Conservation (phyloP, 2,329 filamentous ascomycete genomes). For the Zasmidium cellare region DNA sequence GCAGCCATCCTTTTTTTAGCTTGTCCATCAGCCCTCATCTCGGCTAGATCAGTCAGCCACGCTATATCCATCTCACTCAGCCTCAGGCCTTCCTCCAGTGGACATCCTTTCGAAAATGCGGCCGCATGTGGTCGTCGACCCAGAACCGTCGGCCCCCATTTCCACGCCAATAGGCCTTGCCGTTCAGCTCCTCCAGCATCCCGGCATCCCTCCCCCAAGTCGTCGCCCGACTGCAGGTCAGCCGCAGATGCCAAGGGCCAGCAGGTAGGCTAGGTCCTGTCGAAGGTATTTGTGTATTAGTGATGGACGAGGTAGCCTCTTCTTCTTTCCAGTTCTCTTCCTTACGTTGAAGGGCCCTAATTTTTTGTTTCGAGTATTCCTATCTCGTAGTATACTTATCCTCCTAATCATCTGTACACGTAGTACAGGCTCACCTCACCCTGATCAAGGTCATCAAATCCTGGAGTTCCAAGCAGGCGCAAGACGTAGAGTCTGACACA, state of each 20-base stretch:
- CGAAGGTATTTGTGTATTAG: background rate
- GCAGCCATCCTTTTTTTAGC: background rate
- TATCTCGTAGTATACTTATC: background rate
- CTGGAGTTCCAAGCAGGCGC: background rate
- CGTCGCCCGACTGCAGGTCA: background rate
- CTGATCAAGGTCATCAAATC: background rate
- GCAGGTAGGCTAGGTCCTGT: background rate
- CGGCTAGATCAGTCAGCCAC: conserved; percentile 1
- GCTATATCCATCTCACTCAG: conserved; percentile 2
- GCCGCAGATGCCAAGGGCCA: background rate
- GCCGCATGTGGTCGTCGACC: background rate
- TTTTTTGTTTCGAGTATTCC: background rate
- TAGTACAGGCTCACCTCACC: too few relatives aligned
- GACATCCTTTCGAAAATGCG: background rate
- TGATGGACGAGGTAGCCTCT: background rate
- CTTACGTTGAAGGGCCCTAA: background rate
- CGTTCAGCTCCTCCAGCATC: background rate
- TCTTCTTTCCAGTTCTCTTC: background rate
- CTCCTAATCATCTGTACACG: background rate
- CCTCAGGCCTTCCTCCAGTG: conserved; percentile 1
- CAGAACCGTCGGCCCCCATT: background rate
- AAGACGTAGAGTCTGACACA: background rate
- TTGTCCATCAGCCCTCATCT: background rate
- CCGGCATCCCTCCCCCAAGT: background rate
- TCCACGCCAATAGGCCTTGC: background rate